Evolutionary conservation across 1,284 basidiomycete genomes (phyloP).

Genomic region (Leccinum pallidistipes): DNA sequence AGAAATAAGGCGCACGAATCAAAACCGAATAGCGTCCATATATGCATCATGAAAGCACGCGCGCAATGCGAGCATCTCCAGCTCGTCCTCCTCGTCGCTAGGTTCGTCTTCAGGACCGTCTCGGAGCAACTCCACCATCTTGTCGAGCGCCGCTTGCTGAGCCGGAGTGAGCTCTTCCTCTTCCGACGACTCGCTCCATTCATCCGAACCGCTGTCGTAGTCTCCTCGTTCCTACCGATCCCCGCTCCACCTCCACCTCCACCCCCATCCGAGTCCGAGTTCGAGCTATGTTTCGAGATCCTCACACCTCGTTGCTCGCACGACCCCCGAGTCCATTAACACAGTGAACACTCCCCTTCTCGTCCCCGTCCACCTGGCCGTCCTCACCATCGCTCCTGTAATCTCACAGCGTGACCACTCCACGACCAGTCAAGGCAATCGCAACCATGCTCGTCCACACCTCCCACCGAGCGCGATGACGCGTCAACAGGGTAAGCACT

Average conservation of each 20-base stretch:
- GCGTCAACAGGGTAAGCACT: too few species aligned
- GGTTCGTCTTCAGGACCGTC: conserved; percentile 46
- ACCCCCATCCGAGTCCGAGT: conserved; percentile 16
- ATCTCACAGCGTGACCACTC: too few species aligned
- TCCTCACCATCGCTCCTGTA: too few species aligned
- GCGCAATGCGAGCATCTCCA: conserved; percentile 22
- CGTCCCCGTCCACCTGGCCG: too few species aligned
- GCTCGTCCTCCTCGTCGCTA: conserved; percentile 41
- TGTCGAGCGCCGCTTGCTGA: conserved; percentile 56
- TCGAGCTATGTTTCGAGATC: conserved; percentile 24
- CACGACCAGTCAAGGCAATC: too few species aligned
- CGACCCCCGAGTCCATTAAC: too few species aligned
- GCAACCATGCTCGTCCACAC: too few species aligned
- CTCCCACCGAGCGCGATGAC: too few species aligned
- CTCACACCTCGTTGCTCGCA: conserved; percentile 2
- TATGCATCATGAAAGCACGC: neutral
- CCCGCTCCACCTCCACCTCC: conserved; percentile 13
- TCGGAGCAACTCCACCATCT: conserved; percentile 61
- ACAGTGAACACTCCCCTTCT: too few species aligned
- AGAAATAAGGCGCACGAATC: neutral
- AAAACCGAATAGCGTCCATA: neutral
- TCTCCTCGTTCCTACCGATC: conserved; percentile 19
- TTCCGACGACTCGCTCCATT: conserved; percentile 27
- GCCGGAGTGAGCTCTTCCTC: conserved; percentile 51
- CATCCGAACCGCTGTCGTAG: conserved; percentile 19